A percentile compares a stretch with the other conserved stretches of the same genome.
Evolutionary conservation across 805 yeast species (phyloP).

Genomic region (Myxozyma neglecta): DNA sequence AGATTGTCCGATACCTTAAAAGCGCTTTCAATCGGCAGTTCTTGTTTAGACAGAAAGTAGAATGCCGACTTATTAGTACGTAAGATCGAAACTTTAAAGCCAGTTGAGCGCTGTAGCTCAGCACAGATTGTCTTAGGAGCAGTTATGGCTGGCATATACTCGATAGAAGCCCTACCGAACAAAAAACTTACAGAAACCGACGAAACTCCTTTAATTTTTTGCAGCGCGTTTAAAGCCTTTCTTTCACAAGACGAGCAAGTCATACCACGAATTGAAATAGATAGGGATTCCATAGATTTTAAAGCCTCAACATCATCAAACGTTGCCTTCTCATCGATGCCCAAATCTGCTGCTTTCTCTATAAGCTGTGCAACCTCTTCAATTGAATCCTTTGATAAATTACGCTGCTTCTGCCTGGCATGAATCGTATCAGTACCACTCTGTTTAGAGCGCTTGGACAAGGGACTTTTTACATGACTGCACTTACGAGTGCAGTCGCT

Average conservation of each 20-base stretch:
- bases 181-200: constrained; percentile 7
- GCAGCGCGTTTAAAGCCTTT: constrained; percentile 8
- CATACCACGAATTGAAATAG: constrained; percentile 22
- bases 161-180: constrained; percentile 9
- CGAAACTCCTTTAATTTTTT: constrained; percentile 6
- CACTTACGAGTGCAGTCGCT: neutral
- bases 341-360: neutral
- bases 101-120: constrained; percentile 17
- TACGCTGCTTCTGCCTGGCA: neutral
- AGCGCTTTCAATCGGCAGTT: constrained; percentile 3
- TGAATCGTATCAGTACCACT: neutral
- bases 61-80: constrained; percentile 11
- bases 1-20: neutral
- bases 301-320: constrained; percentile 11
- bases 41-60: neutral
- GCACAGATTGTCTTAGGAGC: constrained; percentile 8
- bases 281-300: neutral
- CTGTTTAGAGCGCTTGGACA: neutral
- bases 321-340: neutral
- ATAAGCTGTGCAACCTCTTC: neutral
- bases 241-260: constrained; percentile 24
- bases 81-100: constrained; percentile 11
- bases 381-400: neutral
- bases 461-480: neutral
- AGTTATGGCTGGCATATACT: constrained; percentile 2